Percentiles rank a stretch among this genome's conserved stretches.
Evolutionary conservation across 2,329 filamentous ascomycete genomes (phyloP).

Genomic region (Aspergillus sp.): DNA sequence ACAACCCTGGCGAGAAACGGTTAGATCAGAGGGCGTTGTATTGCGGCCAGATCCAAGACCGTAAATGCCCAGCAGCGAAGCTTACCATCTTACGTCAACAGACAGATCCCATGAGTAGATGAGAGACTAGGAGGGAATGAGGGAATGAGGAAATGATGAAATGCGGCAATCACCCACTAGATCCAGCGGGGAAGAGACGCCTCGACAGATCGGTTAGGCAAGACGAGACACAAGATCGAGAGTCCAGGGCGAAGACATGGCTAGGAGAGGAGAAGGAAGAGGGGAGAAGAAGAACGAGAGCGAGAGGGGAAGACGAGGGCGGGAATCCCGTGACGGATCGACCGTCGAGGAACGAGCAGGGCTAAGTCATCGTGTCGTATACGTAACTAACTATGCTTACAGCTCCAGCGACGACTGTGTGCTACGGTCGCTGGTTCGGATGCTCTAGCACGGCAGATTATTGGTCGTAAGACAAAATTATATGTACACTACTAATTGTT

Average conservation of each 20-base stretch:
- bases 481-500: too few relatives aligned
- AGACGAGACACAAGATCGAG: too few relatives aligned
- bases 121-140: constrained; percentile 1
- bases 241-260: constrained; percentile 2
- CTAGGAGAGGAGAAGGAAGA: constrained; percentile 1
- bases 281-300: constrained; percentile 1
- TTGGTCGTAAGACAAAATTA: too few relatives aligned
- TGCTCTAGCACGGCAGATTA: too few relatives aligned
- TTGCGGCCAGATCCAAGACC: background rate
- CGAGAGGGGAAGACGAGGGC: constrained; percentile 1
- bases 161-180: constrained; percentile 1
- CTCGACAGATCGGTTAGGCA: too few relatives aligned
- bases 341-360: constrained; percentile 7
- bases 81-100: constrained; percentile 29
- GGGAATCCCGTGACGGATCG: constrained; percentile 2
- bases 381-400: too few relatives aligned
- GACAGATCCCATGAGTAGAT: constrained; percentile 18
- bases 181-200: background rate
- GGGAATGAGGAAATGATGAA: constrained; percentile 4
- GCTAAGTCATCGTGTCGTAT: background rate
- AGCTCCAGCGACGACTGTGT: constrained; percentile 4
- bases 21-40: background rate
- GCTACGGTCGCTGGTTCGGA: too few relatives aligned
- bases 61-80: constrained; percentile 2
- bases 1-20: constrained; percentile 24